These are phyloP conservation scores for Ogataea saltuana DNA, from an alignment of 805 yeast species.

Conservation along the genomic window DNA sequence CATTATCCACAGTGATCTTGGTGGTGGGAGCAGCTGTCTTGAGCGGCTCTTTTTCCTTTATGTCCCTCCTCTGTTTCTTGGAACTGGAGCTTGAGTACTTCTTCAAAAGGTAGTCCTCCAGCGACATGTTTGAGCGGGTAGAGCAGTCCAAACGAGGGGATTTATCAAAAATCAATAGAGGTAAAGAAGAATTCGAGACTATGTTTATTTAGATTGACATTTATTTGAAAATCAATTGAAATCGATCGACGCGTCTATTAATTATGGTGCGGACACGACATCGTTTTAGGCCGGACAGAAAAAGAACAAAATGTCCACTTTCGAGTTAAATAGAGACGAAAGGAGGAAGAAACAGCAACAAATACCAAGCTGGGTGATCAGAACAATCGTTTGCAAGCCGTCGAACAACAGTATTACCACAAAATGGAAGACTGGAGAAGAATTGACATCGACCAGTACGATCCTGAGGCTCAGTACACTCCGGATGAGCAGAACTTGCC, in stretches of 20 bases:
- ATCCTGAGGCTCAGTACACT: conserved; percentile 63
- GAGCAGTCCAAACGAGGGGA: too few relatives aligned
- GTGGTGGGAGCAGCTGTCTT: conserved; percentile 15
- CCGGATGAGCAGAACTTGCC: conserved; percentile 35
- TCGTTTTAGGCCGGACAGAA: conserved; percentile 3
- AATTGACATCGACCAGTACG: conserved; percentile 89
- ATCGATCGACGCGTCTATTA: conserved; percentile 1
- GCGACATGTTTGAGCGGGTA: conserved; percentile 12
- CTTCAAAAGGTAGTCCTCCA: conserved; percentile 47
- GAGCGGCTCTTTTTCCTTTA: conserved; percentile 23
- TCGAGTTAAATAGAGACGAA: neutral
- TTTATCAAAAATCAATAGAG: too few relatives aligned
- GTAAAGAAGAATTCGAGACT: too few relatives aligned
- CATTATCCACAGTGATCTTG: conserved; percentile 5
- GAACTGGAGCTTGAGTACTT: conserved; percentile 41
- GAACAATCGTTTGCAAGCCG: neutral
- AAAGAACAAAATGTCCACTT: conserved; percentile 12
- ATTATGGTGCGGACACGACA: neutral
- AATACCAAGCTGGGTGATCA: too few relatives aligned
- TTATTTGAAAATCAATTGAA: neutral
- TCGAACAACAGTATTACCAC: neutral
- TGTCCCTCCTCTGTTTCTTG: conserved; percentile 16
- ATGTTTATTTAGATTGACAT: too few relatives aligned
- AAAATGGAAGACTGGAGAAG: conserved; percentile 83
- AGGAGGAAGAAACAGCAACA: neutral